phyloP scores from a whole-genome alignment of 2,329 filamentous ascomycete genomes.

The Epichloe baconii region DNA sequence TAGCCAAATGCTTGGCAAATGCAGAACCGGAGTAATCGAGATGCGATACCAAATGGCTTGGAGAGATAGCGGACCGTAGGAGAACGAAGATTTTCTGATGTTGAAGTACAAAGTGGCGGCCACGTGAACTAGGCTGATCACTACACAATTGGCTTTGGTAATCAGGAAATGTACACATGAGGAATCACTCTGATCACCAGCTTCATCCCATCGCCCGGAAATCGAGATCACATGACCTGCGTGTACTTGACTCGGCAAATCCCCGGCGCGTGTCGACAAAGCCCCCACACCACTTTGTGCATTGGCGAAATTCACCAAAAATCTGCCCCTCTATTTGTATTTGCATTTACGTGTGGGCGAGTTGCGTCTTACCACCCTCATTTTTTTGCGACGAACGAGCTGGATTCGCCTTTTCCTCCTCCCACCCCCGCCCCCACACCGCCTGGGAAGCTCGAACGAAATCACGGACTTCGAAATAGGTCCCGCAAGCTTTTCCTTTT shows the following conservation, averaged over 20 bases:
- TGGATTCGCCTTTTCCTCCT: background rate
- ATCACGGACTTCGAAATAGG: background rate
- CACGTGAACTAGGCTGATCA: background rate
- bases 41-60: background rate
- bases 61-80: background rate
- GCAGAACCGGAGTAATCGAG: background rate
- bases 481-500: background rate
- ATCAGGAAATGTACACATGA: too few relatives aligned
- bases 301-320: conserved; percentile 29
- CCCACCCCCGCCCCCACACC: background rate
- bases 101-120: background rate
- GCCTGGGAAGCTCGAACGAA: background rate
- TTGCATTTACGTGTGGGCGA: conserved; percentile 9
- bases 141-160: background rate
- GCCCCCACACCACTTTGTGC: conserved; percentile 23
- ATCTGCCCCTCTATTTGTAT: conserved; percentile 27
- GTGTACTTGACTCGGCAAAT: conserved; percentile 16
- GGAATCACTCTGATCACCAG: background rate
- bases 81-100: background rate
- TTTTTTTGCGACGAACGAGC: conserved; percentile 2
- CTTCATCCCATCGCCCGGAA: background rate
- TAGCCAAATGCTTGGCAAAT: background rate
- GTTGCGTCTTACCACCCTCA: conserved; percentile 4
- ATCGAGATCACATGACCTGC: conserved; percentile 24
- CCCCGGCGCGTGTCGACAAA: conserved; percentile 16